Evolutionary conservation across 371 early-diverging fungal genomes (phyloP), one percentile per base, ranked within the genome.

Genomic region (Entomophthora muscae): DNA sequence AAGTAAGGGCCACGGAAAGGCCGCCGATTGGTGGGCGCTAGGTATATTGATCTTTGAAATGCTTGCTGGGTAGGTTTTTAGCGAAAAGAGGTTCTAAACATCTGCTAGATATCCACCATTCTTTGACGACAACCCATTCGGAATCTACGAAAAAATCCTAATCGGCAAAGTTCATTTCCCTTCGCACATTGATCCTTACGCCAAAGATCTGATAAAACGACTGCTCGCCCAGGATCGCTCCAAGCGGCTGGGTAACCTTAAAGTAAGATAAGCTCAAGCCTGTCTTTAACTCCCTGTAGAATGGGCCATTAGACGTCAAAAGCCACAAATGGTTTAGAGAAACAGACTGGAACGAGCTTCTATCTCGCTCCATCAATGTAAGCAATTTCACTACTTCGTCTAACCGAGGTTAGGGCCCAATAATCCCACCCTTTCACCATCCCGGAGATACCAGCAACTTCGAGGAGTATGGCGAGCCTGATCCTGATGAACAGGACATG

Each of bases 11-110:
- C 96, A 99, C 71, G 91, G 93, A 23, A 85, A 87, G 71, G 90
- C 94, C 5, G 99, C 93, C 1, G 99, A 99, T 75, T 95, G 94
- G 92, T 99, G 95, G 92, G 93, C 98, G 3, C 75, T 98, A 55
- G 99, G 99, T 28, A 84, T 99, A 53, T 77, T 99, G 51, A 88
- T 98, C 51, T 98, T 90, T 74, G 98, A 99, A 80, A 89, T 93
- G 83, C 71, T 88, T 70, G 86, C 84, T 32, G 97, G 97, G 28
- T 78, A 75, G 68, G 51, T 53, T 60, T 59, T 12, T 32, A n/a
- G n/a, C n/a, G n/a, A n/a, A n/a, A n/a, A n/a, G n/a, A 30, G 1
- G 1, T 24, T 29, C 28, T 57, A 56, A 53, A 59, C 21, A 28
- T 53, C 58, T 42, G 27, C 53, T 63, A 79, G 77, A 13, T 78